Evolutionary conservation across 805 yeast genomes (phyloP), one percentile per base, ranked within the genome.

Genomic region (Metschnikowia drakensbergensis): DNA sequence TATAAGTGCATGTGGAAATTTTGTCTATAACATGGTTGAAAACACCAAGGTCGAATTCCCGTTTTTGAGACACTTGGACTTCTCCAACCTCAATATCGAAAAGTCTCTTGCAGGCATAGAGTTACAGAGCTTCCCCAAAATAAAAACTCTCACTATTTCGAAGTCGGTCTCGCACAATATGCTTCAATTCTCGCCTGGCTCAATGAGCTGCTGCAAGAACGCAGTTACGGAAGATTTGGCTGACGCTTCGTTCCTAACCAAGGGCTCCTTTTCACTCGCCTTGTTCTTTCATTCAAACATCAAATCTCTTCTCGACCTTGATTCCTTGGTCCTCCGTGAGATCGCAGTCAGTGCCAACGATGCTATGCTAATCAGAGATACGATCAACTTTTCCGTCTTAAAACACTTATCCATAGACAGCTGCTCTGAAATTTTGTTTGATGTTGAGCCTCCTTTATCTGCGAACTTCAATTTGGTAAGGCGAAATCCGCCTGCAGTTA

Each of bases 1-100:
- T 13, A 26, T 25, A 11, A 47, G 43, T 31, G 38, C 54, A 8
- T 23, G 50, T n/a, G 58, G 58, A 5, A 55, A 55, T 36, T 49
- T 55, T 28, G 28, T 27, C 22, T 37, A 37, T 10, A 9, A 35
- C 26, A 33, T 26, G 17, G n/a, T 38, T 6, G 23, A 8, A 13
- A 8, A 46, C 17, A 44, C 42, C 13, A 11, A 28, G 10, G 4
- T 10, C 5, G 32, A 30, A 3, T 42, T 50, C 8, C 27, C 42
- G 5, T 22, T 25, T 11, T 46, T 55, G 17, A 42, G 47, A 22
- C 43, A 46, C 17, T 34, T 55, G 22, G 53, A 54, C 37, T 29
- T 55, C 2, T 55, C 59, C 17, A 46, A 48, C 36, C 36, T 50
- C 38, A 39, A 30, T 22, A 13, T 42, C 7, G 39, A 35, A 22